A percentile compares a stretch with the other conserved stretches of the same genome.
Conservation (phyloP, 495 filamentous ascomycete genomes). For the Trichoderma gamsii region DNA sequence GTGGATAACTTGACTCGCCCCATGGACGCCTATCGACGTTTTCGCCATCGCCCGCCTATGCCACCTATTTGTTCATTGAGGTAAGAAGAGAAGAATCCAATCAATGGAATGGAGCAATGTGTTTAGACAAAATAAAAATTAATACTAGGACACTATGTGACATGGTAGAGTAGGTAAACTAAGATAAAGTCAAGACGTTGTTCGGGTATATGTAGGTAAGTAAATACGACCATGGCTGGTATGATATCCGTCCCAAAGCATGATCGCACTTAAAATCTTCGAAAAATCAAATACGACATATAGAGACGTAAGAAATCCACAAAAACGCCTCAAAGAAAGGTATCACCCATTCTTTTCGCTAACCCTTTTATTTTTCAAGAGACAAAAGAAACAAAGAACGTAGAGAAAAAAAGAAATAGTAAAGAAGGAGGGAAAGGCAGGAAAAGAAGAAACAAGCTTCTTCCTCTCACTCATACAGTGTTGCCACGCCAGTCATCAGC, state of each 20-base stretch:
- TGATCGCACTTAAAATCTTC: neutral
- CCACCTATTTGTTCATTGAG: no score
- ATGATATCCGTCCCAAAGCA: constrained; percentile 2
- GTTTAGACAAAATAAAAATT: no score
- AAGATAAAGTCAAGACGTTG: neutral
- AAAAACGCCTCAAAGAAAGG: neutral
- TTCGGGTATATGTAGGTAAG: constrained; percentile 4
- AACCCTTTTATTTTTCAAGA: constrained; percentile 1
- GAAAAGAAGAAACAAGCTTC: neutral
- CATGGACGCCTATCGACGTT: no score
- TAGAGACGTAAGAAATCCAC: neutral
- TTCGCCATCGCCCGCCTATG: no score
- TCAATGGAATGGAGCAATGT: no score
- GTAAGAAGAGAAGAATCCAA: no score
- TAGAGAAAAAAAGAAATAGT: neutral
- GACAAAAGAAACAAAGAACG: neutral
- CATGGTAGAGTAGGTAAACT: neutral
- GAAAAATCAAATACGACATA: constrained; percentile 1
- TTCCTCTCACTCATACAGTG: neutral
- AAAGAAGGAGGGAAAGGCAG: neutral
- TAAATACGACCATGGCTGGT: constrained; percentile 1
- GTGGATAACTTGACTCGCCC: no score
- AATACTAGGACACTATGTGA: no score
- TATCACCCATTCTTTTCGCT: neutral
- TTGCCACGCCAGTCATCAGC: constrained; percentile 6